Conservation (phyloP, 495 filamentous ascomycete genomes). For the Penicillium bialowiezense region DNA sequence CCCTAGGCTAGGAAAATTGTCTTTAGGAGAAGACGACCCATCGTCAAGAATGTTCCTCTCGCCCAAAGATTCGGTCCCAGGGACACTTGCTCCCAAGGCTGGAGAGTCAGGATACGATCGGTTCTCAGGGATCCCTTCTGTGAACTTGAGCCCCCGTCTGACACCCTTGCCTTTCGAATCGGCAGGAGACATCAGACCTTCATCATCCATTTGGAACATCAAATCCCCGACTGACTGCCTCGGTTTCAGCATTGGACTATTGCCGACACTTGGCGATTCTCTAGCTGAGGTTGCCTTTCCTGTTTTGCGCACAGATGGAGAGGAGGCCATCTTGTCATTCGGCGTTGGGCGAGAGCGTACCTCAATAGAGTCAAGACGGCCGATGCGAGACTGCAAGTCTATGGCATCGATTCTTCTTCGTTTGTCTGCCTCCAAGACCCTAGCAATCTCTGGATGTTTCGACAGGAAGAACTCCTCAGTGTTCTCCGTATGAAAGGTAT, state of each 20-base stretch:
- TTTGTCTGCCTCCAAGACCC: constrained; percentile 50
- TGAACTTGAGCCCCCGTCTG: constrained; percentile 20
- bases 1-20: constrained; percentile 7
- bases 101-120: constrained; percentile 29
- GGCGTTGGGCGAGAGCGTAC: constrained; percentile 40
- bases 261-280: constrained; percentile 40
- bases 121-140: constrained; percentile 11
- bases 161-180: constrained; percentile 32
- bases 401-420: constrained; percentile 58
- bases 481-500: constrained; percentile 69
- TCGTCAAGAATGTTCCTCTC: constrained; percentile 32
- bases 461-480: constrained; percentile 68
- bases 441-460: constrained; percentile 64
- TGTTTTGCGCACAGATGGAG: constrained; percentile 53
- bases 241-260: constrained; percentile 59
- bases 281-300: constrained; percentile 47
- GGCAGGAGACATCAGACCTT: constrained; percentile 36
- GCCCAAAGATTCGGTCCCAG: constrained; percentile 29
- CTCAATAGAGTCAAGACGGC: constrained; percentile 56
- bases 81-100: constrained; percentile 26
- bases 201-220: constrained; percentile 96
- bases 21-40: constrained; percentile 31
- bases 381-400: constrained; percentile 55
- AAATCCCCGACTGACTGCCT: constrained; percentile 69
- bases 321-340: constrained; percentile 48